These are phyloP conservation scores for Pinguiococcus pyrenoidosus DNA, from an alignment of 108 stramenopile species.

Conservation along the genomic window DNA sequence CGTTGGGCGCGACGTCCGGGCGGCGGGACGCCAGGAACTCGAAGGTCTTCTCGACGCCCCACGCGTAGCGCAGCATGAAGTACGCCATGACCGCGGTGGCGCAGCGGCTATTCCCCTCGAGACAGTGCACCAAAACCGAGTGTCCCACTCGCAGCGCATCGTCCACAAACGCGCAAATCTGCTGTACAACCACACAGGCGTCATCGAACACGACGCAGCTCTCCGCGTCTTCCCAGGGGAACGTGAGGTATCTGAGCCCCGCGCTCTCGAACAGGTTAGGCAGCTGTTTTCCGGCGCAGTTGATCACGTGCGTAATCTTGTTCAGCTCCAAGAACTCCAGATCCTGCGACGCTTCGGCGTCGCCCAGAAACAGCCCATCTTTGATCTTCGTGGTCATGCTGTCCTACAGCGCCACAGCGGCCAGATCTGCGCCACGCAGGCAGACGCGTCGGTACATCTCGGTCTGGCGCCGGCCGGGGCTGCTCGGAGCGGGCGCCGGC, in stretches of 20 bases:
- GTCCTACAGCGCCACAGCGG: no score
- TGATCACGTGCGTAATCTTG: slow-evolving; percentile 42
- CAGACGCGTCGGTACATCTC: no score
- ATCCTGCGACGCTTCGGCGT: slow-evolving; percentile 38
- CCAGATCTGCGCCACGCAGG: no score
- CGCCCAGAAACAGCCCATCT: slow-evolving; percentile 43
- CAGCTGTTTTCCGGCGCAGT: slow-evolving; percentile 38
- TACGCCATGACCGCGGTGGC: slow-evolving; percentile 25
- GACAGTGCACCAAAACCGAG: slow-evolving; percentile 24
- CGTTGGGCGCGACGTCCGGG: slow-evolving; percentile 35
- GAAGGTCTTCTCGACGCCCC: slow-evolving; percentile 41
- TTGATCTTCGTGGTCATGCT: slow-evolving; percentile 42
- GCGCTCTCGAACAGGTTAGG: slow-evolving; percentile 40
- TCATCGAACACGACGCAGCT: slow-evolving; percentile 26
- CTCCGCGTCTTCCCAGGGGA: slow-evolving; percentile 32
- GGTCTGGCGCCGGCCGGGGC: no score
- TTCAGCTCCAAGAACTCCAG: slow-evolving; percentile 43
- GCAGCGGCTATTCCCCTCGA: slow-evolving; percentile 23
- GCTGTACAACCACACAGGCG: slow-evolving; percentile 5
- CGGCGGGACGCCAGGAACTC: slow-evolving; percentile 33
- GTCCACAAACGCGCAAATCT: slow-evolving; percentile 38
- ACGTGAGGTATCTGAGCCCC: slow-evolving; percentile 39
- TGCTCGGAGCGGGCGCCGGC: no score
- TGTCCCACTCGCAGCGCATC: slow-evolving; percentile 18
- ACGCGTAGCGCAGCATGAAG: slow-evolving; percentile 38